These are phyloP conservation scores for Fusarium sp. DNA, from an alignment of 2,329 filamentous ascomycete species.

Conservation along the genomic window DNA sequence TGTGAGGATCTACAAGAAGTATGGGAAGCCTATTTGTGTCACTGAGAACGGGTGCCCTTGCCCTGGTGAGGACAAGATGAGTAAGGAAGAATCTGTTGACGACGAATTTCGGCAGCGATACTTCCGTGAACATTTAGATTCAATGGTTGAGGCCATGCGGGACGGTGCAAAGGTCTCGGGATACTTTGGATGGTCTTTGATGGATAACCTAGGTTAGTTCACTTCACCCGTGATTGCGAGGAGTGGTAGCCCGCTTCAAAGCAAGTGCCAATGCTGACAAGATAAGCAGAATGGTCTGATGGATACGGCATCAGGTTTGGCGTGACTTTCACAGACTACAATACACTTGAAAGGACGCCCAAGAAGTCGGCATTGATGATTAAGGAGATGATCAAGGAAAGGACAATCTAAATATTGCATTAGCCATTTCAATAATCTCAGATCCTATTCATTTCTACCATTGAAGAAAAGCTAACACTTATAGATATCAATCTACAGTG, in stretches of 20 bases:
- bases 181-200: constrained; percentile 30
- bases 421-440: too few relatives aligned
- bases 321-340: neutral
- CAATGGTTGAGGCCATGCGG: constrained; percentile 42
- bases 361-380: neutral
- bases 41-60: constrained; percentile 33
- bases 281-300: neutral
- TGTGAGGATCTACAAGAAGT: constrained; percentile 10
- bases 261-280: neutral
- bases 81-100: constrained; percentile 48
- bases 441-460: too few relatives aligned
- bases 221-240: neutral
- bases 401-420: neutral
- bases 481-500: too few relatives aligned
- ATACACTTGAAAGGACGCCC: neutral
- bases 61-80: constrained; percentile 26
- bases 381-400: neutral
- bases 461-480: too few relatives aligned
- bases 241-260: neutral
- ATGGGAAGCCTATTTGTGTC: constrained; percentile 24
- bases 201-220: constrained; percentile 33
- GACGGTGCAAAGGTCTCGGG: constrained; percentile 15
- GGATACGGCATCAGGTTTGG: neutral
- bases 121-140: constrained; percentile 52
- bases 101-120: constrained; percentile 53